phyloP scores from a whole-genome alignment of 352 stramenopile genomes.

The Pythium apleroticum region DNA sequence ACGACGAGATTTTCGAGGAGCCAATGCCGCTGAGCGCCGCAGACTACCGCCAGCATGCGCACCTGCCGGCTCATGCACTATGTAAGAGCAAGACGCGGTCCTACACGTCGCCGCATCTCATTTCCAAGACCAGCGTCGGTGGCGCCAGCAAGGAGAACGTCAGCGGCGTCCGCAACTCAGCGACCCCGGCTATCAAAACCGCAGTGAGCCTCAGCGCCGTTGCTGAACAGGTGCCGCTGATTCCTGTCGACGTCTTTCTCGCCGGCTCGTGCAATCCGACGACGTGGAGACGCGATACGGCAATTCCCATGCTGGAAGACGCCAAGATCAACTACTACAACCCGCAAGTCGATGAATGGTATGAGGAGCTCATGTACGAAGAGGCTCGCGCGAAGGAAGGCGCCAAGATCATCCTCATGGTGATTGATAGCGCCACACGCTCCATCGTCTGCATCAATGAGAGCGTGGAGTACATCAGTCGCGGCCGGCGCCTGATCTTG shows the following conservation, averaged over 20 bases:
- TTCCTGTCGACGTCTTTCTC: constrained; percentile 73
- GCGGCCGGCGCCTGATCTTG: constrained; percentile 65
- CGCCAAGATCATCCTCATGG: constrained; percentile 83
- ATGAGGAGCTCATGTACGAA: constrained; percentile 79
- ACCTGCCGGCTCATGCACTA: constrained; percentile 43
- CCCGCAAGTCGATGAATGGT: constrained; percentile 90
- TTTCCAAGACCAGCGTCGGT: constrained; percentile 21
- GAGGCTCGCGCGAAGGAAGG: constrained; percentile 82
- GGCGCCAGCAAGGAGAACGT: constrained; percentile 22
- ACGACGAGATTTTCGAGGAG: constrained; percentile 15
- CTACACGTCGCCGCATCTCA: constrained; percentile 68
- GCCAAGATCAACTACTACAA: constrained; percentile 83
- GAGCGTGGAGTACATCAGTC: constrained; percentile 85
- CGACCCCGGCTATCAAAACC: background rate
- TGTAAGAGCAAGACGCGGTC: constrained; percentile 45
- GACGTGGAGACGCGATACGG: constrained; percentile 79
- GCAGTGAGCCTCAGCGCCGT: background rate
- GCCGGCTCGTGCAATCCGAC: constrained; percentile 89
- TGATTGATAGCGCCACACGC: constrained; percentile 78
- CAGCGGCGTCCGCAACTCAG: constrained; percentile 15
- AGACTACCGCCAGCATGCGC: background rate
- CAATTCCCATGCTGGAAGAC: constrained; percentile 71
- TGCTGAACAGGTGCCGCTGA: constrained; percentile 20
- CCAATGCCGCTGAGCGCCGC: background rate
- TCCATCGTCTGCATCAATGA: constrained; percentile 88